Evolutionary conservation across 345 rosid species (phyloP).

Genomic region (Rubroshorea leprosula): DNA sequence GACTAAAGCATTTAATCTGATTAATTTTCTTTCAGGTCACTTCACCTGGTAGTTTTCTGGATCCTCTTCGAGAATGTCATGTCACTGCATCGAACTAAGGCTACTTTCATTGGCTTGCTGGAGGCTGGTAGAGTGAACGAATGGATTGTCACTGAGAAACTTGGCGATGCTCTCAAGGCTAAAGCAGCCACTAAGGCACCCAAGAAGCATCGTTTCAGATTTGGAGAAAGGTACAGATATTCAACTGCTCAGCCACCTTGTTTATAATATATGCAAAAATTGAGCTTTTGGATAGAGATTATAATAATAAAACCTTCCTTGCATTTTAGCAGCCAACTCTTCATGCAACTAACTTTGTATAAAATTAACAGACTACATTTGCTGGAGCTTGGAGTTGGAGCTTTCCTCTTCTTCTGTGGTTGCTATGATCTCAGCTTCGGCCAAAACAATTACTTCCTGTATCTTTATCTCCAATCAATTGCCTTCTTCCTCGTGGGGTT

Average conservation of each 20-base stretch:
- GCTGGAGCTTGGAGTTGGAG: constrained; percentile 68
- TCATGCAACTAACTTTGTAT: background rate
- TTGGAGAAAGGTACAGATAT: constrained; percentile 62
- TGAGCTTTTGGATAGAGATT: too few relatives aligned
- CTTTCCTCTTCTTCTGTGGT: constrained; percentile 69
- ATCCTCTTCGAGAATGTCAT: constrained; percentile 95
- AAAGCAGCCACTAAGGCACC: constrained; percentile 43
- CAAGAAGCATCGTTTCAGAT: constrained; percentile 49
- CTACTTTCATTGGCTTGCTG: constrained; percentile 77
- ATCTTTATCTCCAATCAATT: constrained; percentile 64
- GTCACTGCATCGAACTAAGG: constrained; percentile 90
- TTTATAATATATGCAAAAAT: too few relatives aligned
- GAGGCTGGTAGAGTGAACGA: constrained; percentile 90
- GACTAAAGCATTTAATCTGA: background rate
- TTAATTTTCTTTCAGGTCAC: constrained; percentile 41
- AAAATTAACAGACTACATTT: constrained; percentile 46
- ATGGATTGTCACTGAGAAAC: constrained; percentile 96
- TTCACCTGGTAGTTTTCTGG: constrained; percentile 86
- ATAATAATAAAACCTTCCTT: too few relatives aligned
- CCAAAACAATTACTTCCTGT: constrained; percentile 58
- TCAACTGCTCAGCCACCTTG: background rate
- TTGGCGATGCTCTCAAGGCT: constrained; percentile 69
- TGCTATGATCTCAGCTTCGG: constrained; percentile 60
- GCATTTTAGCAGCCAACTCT: too few relatives aligned
- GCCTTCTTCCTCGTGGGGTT: constrained; percentile 81